Evolutionary conservation across 768 basidiomycete species (phyloP), one percentile per base, ranked within the genome.

Genomic region (Multifurca ochricompacta): DNA sequence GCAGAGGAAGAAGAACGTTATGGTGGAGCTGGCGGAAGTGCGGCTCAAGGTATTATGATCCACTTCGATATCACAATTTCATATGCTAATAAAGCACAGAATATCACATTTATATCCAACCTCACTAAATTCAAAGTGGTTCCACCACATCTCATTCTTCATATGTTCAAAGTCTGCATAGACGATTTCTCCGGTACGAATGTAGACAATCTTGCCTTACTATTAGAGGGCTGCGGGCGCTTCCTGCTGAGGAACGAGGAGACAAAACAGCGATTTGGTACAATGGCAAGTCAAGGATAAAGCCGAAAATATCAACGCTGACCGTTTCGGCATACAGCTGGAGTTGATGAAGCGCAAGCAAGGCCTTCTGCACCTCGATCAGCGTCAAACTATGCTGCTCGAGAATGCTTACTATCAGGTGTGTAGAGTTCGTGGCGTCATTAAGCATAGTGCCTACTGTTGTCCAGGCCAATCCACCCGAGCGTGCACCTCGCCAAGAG

Each of bases 401-500:
- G 96, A 98, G 69, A 99, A 99, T 67, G 96, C 96, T 0, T 99
- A 96, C 68, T 98, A 98, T 68, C 93, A 93, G 79, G 92, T 91
- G 43, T 44, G 68, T 59, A 45, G 59, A 40, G 51, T 16, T 40
- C 23, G 6, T 28, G 9, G 9, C 46, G 19, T 23, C 31, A 35
- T 52, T 23, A 62, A 31, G 35, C 31, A 31, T 28, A 58, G 5
- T n/a, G 48, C 49, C 57, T 6, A 56, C 58, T 51, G 23, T 27
- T 35, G 9, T 30, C 50, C 56, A 98, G 90, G 97, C 94, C 69
- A 98, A 98, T 64, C 96, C 96, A 4, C 96, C 96, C 0, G 94
- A 98, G 60, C 83, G 96, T 48, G 79, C 84, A 0, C 91, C 91
- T 0, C 79, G 83, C 21, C 79, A 91, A 63, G 85, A 89, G 60